A percentile compares a stretch with the other conserved stretches of the same genome.
Evolutionary conservation across 352 stramenopile genomes (phyloP).

Genomic region (Phytophthora rubi): DNA sequence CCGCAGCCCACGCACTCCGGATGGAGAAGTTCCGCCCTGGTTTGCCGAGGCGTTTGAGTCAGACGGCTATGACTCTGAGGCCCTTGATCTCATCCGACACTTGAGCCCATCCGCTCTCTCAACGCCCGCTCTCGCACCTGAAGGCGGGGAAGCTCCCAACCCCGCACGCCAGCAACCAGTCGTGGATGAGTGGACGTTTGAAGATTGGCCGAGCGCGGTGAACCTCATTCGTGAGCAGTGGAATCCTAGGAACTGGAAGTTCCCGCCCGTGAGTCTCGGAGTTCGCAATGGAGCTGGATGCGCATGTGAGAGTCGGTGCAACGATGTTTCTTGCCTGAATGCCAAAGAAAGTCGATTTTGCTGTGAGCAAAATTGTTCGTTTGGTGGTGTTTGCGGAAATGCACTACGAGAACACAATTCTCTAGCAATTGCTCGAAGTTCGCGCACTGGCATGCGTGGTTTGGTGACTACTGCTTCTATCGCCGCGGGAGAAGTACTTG

Average conservation of each 20-base stretch:
- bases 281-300: not conserved
- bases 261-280: not conserved
- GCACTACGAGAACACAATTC: not conserved
- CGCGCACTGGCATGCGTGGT: not conserved
- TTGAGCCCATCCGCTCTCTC: no score
- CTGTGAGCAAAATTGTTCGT: no score
- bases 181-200: not conserved
- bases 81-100: no score
- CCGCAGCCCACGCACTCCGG: no score
- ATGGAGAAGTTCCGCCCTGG: no score
- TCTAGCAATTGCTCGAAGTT: not conserved
- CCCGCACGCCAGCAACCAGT: no score
- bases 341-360: no score
- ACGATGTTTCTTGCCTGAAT: not conserved
- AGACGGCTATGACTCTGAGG: no score
- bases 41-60: no score
- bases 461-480: not conserved
- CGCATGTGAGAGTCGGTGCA: not conserved
- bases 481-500: not conserved
- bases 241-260: not conserved
- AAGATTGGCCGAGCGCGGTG: not conserved
- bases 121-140: no score
- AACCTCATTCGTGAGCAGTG: not conserved
- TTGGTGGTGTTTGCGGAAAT: no score
- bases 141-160: no score